Base-by-base conservation (phyloP, 179 eudicot species). In the Carnegiea gigantea region DNA sequence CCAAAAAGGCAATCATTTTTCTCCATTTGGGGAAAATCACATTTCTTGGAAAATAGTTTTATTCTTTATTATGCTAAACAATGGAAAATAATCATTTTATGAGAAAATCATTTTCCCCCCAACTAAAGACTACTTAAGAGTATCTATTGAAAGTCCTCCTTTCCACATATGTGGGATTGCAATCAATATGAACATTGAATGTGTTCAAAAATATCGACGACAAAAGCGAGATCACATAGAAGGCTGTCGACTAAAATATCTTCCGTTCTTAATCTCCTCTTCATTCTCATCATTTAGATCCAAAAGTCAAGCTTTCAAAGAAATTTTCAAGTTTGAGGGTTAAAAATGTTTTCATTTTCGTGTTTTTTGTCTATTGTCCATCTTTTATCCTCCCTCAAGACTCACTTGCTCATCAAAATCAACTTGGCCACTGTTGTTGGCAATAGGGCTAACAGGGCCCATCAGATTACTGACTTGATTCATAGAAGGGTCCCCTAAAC, bases 381-480 rank as follows among this genome's bases (percentile, higher is more conserved):
- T 78, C 46, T 79, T 82, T 20, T 81, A 53, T 30, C 57, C 24
- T 67, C 70, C 82, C 53, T 77, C n/a, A 1, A 62, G 65, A 26
- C 23, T 76, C 33, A 81, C 74, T 9, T 78, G 79, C 40, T 85
- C 82, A 70, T 82, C 80, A 46, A 79, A 48, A 46, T 82, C 82
- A 51, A 6, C 3, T 46, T 30, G 49, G 30, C 75, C n/a, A 73
- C 72, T 65, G 11, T 28, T 26, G 26, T 0, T 7, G 0, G 28
- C 26, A 21, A 23, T 36, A 15, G 90, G 87, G 79, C 82, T 85
- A 12, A 78, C 85, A 53, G 84, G 87, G 23, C 80, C 57, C 8
- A 21, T 5, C 28, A 62, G 2, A 62, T 0, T 12, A 23, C 26
- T 8, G 1, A 21, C 30, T 3, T 59, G 4, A 24, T 86, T 51